These are phyloP conservation scores for Tetracentron sinense DNA, from an alignment of 164 flowering plant genomes.

Conservation along the genomic window DNA sequence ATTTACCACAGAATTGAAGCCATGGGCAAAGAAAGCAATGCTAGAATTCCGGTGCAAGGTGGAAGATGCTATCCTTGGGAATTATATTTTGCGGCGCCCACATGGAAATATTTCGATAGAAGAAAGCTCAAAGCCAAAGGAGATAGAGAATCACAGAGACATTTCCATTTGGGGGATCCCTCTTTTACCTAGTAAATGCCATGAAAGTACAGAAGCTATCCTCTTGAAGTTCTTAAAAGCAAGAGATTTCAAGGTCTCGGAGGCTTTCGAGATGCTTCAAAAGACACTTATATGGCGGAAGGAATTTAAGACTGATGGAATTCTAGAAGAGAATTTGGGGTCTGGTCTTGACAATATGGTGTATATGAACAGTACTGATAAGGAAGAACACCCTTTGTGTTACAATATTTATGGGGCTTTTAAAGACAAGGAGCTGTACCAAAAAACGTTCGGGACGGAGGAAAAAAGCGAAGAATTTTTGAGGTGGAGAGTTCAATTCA, in stretches of 20 bases:
- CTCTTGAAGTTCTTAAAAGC: slow-evolving; percentile 54
- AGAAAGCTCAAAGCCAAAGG: background rate
- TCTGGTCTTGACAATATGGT: slow-evolving; percentile 26
- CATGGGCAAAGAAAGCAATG: slow-evolving; percentile 36
- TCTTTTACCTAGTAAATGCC: slow-evolving; percentile 44
- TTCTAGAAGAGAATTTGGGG: slow-evolving; percentile 31
- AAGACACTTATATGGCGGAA: slow-evolving; percentile 52
- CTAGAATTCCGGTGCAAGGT: slow-evolving; percentile 40
- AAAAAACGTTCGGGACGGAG: slow-evolving; percentile 30
- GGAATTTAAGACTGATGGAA: slow-evolving; percentile 29
- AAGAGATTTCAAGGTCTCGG: slow-evolving; percentile 35
- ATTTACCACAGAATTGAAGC: slow-evolving; percentile 19
- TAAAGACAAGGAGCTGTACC: slow-evolving; percentile 29
- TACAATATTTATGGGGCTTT: slow-evolving; percentile 41
- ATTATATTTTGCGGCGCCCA: slow-evolving; percentile 25
- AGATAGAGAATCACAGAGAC: slow-evolving; percentile 16
- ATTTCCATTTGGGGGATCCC: slow-evolving; percentile 63
- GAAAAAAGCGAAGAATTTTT: slow-evolving; percentile 34
- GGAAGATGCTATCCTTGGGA: slow-evolving; percentile 52
- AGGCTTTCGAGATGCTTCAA: slow-evolving; percentile 45
- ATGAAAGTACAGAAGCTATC: slow-evolving; percentile 39
- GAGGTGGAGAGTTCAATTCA: slow-evolving; percentile 52
- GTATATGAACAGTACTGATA: slow-evolving; percentile 36
- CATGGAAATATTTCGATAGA: slow-evolving; percentile 1
- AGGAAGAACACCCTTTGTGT: slow-evolving; percentile 59